Conservation (phyloP, 169 alveolate species). For the Amoebophrya sp. region DNA sequence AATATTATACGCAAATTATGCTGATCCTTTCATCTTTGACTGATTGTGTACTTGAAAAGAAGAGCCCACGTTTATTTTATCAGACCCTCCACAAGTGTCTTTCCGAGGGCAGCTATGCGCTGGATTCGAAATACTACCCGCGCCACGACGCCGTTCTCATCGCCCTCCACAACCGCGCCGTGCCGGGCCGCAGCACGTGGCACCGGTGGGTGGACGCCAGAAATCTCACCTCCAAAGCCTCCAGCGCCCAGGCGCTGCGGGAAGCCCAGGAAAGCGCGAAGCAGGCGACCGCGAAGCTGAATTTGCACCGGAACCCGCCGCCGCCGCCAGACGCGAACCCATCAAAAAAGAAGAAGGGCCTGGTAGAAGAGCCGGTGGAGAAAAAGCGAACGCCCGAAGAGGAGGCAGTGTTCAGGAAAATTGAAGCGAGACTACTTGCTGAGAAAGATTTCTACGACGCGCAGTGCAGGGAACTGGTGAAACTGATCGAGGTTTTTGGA, state of each 20-base stretch:
- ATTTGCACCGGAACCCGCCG: not conserved
- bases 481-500: not conserved
- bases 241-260: not conserved
- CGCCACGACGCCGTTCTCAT: not conserved
- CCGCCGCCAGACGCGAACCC: not conserved
- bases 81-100: conserved; percentile 15
- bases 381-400: not conserved
- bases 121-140: not conserved
- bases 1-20: no score
- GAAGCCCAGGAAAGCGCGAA: not conserved
- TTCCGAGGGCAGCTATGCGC: not conserved
- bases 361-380: not conserved
- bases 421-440: not conserved
- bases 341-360: not conserved
- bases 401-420: not conserved
- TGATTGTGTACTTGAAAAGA: no score
- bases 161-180: conserved; percentile 16
- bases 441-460: not conserved
- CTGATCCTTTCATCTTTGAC: no score
- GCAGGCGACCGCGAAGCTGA: not conserved
- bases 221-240: not conserved
- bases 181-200: not conserved
- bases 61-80: no score
- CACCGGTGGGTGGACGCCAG: not conserved
- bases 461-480: not conserved